A percentile compares a stretch with the other conserved stretches of the same genome.
These are phyloP conservation scores for Eustoma russellianum DNA, from an alignment of 257 asterid species.

Conservation along the genomic window DNA sequence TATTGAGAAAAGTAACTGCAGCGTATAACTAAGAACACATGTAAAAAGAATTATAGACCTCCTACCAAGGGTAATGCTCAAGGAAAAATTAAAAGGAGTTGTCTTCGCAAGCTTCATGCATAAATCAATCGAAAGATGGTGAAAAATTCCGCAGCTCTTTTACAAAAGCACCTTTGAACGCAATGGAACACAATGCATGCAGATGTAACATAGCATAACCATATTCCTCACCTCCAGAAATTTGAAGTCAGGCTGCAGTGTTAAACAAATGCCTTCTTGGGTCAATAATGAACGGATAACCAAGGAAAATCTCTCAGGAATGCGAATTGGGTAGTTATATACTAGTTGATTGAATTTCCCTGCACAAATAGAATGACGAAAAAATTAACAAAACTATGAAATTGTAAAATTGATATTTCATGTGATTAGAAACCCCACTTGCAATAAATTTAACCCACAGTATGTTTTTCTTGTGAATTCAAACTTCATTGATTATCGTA, in stretches of 20 bases:
- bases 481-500: too few relatives aligned
- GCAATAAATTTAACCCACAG: neutral
- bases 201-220: slow-evolving; percentile 4
- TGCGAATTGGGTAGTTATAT: slow-evolving; percentile 92
- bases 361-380: slow-evolving; percentile 23
- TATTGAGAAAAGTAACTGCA: too few relatives aligned
- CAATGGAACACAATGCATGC: neutral
- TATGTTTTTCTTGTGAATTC: too few relatives aligned
- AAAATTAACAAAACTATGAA: neutral
- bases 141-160: neutral
- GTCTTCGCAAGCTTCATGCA: neutral
- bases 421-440: neutral
- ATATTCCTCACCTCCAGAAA: slow-evolving; percentile 78
- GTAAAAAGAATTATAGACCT: too few relatives aligned
- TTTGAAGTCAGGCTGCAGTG: slow-evolving; percentile 80
- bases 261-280: slow-evolving; percentile 99
- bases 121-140: neutral
- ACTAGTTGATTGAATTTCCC: slow-evolving; percentile 95
- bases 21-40: too few relatives aligned
- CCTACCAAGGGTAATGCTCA: too few relatives aligned
- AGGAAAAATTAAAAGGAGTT: neutral
- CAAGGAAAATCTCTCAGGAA: slow-evolving; percentile 98
- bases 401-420: neutral
- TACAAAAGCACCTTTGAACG: neutral
- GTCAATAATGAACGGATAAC: slow-evolving; percentile 95